phyloP scores from a whole-genome alignment of 1,284 basidiomycete genomes.

The Phellinidium pouzarii region DNA sequence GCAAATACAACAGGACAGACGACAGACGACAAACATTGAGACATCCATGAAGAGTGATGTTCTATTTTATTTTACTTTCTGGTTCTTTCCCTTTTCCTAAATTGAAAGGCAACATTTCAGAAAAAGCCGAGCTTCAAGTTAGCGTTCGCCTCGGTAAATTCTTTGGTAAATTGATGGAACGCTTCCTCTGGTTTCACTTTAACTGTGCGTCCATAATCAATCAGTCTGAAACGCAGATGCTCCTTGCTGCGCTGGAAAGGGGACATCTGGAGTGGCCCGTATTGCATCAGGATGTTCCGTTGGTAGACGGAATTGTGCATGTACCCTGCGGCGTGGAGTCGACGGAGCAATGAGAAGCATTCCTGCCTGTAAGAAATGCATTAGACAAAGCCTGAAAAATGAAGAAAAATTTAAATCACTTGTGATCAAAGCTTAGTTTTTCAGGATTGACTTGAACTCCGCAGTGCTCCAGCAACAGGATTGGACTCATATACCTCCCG shows the following conservation, averaged over 20 bases:
- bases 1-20: too few species aligned
- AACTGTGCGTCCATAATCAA: slow-evolving; percentile 30
- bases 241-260: slow-evolving; percentile 25
- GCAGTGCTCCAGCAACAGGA: slow-evolving; percentile 35
- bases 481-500: slow-evolving; percentile 23
- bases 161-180: neutral
- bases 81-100: too few species aligned
- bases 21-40: too few species aligned
- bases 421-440: slow-evolving; percentile 23
- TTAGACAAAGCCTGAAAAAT: neutral
- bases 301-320: slow-evolving; percentile 31
- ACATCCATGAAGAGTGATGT: too few species aligned
- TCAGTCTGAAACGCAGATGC: slow-evolving; percentile 31
- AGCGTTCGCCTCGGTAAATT: slow-evolving; percentile 3
- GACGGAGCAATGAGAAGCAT: slow-evolving; percentile 27
- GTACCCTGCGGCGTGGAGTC: slow-evolving; percentile 29
- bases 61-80: too few species aligned
- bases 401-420: slow-evolving; percentile 19
- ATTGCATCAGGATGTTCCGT: slow-evolving; percentile 33
- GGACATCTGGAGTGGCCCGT: slow-evolving; percentile 29
- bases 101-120: too few species aligned
- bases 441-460: slow-evolving; percentile 26
- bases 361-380: slow-evolving; percentile 21
- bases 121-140: slow-evolving; percentile 10
- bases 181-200: neutral